Conservation (phyloP, 2,329 filamentous ascomycete genomes). For the Sclerotinia sclerotiorum region DNA sequence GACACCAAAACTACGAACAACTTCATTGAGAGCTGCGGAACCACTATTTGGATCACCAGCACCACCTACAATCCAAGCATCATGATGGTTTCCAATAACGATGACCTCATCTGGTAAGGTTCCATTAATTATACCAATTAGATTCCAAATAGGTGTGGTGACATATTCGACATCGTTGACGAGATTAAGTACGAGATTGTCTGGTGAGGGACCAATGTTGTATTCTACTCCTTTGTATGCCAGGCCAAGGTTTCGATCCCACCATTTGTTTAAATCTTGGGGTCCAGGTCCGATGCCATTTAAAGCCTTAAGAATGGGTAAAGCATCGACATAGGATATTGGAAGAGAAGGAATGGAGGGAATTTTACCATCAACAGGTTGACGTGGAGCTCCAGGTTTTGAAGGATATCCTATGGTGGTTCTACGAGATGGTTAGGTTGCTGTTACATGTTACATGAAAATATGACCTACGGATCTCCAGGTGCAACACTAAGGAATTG, state of each 20-base stretch:
- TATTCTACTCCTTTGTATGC: slow-evolving; percentile 67
- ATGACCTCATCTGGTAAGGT: slow-evolving; percentile 84
- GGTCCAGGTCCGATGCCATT: slow-evolving; percentile 85
- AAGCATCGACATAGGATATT: slow-evolving; percentile 81
- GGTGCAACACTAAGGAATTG: slow-evolving; percentile 72
- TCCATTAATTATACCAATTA: slow-evolving; percentile 89
- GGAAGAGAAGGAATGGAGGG: slow-evolving; percentile 88
- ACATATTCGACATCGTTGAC: slow-evolving; percentile 80
- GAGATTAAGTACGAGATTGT: slow-evolving; percentile 67
- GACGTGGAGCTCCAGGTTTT: slow-evolving; percentile 79
- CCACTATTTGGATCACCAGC: slow-evolving; percentile 82
- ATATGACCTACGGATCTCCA: slow-evolving; percentile 69
- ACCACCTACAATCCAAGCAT: slow-evolving; percentile 86
- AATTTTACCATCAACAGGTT: slow-evolving; percentile 66
- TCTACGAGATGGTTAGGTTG: slow-evolving; percentile 57
- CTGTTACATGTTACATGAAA: not conserved
- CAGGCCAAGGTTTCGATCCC: slow-evolving; percentile 63
- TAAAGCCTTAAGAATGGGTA: slow-evolving; percentile 84
- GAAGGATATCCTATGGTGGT: slow-evolving; percentile 94
- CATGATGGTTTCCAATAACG: slow-evolving; percentile 87
- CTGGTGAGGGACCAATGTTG: slow-evolving; percentile 67
- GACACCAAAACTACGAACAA: slow-evolving; percentile 71
- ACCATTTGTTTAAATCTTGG: slow-evolving; percentile 67
- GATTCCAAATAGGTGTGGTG: slow-evolving; percentile 83
- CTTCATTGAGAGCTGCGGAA: slow-evolving; percentile 75